Evolutionary conservation across 352 stramenopile species (phyloP), one percentile per base, ranked within the genome.

Genomic region (Phytophthora megakarya): DNA sequence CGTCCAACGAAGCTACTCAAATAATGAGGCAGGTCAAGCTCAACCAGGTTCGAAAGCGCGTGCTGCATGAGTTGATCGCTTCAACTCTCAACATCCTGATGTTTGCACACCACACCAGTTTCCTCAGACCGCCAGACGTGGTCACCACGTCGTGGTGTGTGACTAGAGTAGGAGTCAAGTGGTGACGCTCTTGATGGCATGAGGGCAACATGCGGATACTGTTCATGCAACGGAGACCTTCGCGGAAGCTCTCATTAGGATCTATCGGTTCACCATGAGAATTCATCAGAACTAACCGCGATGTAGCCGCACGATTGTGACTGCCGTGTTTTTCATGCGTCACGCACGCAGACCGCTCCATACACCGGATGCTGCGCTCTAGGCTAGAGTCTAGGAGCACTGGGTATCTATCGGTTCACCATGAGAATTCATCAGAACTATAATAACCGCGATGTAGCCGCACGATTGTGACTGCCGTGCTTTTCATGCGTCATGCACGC

Each of bases 101-200:
- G 50, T 32, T 51, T 67, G 49, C 32, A 44, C 51, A 53, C 32
- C 40, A 54, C 48, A 42, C 28, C 61, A 65, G 61, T 65, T 69
- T 65, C 61, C 45, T n/a, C 43, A 50, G 54, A 50, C 18, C 48
- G 38, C 16, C 52, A 38, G 32, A 25, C 18, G 59, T 67, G 50
- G n/a, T n/a, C n/a, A n/a, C n/a, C n/a, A n/a, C 59, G 44, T 19
- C 22, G 22, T 58, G n/a, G n/a, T 51, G 43, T 19, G 33, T 55
- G 50, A 62, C 50, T 42, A 52, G 26, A 58, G 60, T 63, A 26
- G 60, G 51, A 39, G 25, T 43, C 53, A 55, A 49, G n/a, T 16
- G 33, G 59, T 52, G 40, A 54, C 47, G 52, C 32, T 49, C 57
- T 51, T 56, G 44, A 61, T 52, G 52, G 37, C 51, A 61, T 55